These are phyloP conservation scores for Hordeum pubiflorum DNA, from an alignment of 202 grass and related monocot species.

Conservation along the genomic window DNA sequence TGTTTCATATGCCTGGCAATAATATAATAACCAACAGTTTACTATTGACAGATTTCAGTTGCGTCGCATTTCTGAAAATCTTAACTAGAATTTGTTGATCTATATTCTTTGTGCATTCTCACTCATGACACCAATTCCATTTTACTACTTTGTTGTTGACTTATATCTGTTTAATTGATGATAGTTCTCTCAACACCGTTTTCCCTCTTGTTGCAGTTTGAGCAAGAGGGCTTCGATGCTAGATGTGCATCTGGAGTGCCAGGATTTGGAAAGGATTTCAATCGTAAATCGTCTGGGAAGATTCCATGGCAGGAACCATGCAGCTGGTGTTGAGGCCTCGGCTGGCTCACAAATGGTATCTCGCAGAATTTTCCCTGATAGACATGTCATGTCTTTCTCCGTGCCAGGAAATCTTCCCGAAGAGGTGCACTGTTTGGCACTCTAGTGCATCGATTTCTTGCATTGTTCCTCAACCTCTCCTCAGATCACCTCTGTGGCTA, in stretches of 20 bases:
- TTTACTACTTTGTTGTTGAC: background rate
- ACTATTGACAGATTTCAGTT: conserved; percentile 15
- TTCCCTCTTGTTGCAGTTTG: conserved; percentile 50
- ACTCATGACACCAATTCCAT: background rate
- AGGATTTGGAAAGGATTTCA: conserved; percentile 96
- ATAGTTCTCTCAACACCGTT: conserved; percentile 18
- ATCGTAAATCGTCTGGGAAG: conserved; percentile 94
- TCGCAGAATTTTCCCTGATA: conserved; percentile 65
- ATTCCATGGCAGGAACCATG: conserved; percentile 79
- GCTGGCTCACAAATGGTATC: conserved; percentile 36
- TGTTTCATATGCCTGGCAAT: background rate
- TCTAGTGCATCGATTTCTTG: conserved; percentile 55
- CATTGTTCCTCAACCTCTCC: conserved; percentile 22
- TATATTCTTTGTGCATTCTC: conserved; percentile 5
- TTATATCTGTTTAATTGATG: background rate
- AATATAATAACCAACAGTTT: background rate
- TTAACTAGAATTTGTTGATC: background rate
- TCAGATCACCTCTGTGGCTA: conserved; percentile 9
- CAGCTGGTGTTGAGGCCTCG: conserved; percentile 42
- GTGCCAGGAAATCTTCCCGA: conserved; percentile 86
- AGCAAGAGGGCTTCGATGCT: conserved; percentile 76
- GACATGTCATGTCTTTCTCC: conserved; percentile 66
- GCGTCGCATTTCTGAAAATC: background rate
- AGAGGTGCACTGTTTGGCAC: conserved; percentile 50
- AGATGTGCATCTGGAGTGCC: conserved; percentile 87